Conservation (phyloP, 495 filamentous ascomycete genomes). For the Annulohypoxylon nitens region DNA sequence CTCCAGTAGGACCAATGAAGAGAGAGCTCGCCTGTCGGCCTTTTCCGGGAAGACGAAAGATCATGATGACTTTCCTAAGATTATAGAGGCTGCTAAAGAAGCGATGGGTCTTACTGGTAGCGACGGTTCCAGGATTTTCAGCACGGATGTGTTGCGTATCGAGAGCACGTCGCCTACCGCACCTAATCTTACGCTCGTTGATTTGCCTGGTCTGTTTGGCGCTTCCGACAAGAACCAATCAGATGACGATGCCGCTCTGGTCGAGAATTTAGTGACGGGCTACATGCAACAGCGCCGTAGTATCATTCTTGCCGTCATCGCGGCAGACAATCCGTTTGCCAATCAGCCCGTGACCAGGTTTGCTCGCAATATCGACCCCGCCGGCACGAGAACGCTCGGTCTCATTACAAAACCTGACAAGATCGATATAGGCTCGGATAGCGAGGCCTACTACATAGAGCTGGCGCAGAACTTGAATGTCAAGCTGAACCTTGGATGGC, state of each 20-base stretch:
- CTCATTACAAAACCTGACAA: conserved; percentile 68
- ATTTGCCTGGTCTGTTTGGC: conserved; percentile 67
- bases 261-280: conserved; percentile 58
- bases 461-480: conserved; percentile 63
- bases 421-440: conserved; percentile 55
- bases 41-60: conserved; percentile 55
- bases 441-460: conserved; percentile 55
- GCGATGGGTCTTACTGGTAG: conserved; percentile 53
- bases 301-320: conserved; percentile 66
- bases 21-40: conserved; percentile 47
- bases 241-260: conserved; percentile 56
- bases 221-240: conserved; percentile 59
- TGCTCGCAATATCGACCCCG: conserved; percentile 56
- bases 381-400: conserved; percentile 60
- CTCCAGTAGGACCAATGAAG: conserved; percentile 44
- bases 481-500: conserved; percentile 63
- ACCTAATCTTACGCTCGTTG: conserved; percentile 68
- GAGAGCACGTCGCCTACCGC: conserved; percentile 64
- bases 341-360: conserved; percentile 64
- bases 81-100: conserved; percentile 62
- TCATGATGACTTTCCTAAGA: conserved; percentile 51
- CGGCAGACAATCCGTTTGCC: conserved; percentile 63
- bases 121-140: conserved; percentile 52
- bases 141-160: conserved; percentile 62
- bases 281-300: conserved; percentile 64